Percentiles rank a stretch among this genome's conserved stretches.
phyloP scores from a whole-genome alignment of 2,329 filamentous ascomycete species.

The Aspergillus brunneoviolaceus region DNA sequence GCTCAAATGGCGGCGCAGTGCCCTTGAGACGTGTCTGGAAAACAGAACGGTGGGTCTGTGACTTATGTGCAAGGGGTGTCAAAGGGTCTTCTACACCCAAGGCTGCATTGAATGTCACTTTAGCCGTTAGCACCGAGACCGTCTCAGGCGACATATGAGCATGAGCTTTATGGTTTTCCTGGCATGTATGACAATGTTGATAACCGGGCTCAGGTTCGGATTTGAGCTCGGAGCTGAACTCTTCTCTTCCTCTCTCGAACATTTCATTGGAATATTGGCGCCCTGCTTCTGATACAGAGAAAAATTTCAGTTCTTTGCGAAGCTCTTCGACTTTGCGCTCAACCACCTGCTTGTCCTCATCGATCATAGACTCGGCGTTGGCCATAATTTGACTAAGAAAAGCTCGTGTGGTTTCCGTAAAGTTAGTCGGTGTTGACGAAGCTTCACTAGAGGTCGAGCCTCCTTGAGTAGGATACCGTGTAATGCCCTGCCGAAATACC shows the following conservation, averaged over 20 bases:
- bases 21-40: not conserved
- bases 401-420: conserved; percentile 1
- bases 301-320: conserved; percentile 19
- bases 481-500: conserved; percentile 13
- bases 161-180: not conserved
- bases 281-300: conserved; percentile 15
- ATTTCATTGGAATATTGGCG: conserved; percentile 18
- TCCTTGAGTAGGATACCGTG: not conserved
- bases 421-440: not conserved
- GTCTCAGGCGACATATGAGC: not conserved
- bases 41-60: not conserved
- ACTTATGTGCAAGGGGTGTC: not conserved
- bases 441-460: not conserved
- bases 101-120: not conserved
- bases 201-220: not conserved
- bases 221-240: not conserved
- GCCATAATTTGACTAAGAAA: not conserved
- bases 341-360: not conserved
- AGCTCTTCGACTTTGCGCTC: conserved; percentile 22
- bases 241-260: conserved; percentile 4
- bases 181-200: not conserved
- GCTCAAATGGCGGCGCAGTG: not conserved
- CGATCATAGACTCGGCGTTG: not conserved
- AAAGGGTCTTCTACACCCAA: not conserved
- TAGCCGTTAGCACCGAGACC: not conserved